Percentiles rank a stretch among this genome's conserved stretches.
Conservation (phyloP, 352 stramenopile genomes). For the Globisporangium nodosum region DNA sequence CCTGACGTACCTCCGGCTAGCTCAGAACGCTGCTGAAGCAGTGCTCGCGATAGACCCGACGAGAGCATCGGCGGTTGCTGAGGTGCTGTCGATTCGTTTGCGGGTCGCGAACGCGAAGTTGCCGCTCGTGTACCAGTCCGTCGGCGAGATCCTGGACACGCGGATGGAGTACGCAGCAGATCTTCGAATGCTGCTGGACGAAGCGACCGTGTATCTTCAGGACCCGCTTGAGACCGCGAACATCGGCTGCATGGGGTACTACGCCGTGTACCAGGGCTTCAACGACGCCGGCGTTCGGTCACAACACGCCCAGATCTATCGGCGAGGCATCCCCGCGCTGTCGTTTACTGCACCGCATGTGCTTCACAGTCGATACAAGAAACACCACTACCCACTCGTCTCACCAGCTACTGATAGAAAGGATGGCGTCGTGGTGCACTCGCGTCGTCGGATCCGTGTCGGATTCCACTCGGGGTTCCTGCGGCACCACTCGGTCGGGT, state of each 20-base stretch:
- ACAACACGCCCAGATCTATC: constrained; percentile 41
- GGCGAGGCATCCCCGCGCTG: constrained; percentile 13
- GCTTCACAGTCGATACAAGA: constrained; percentile 2
- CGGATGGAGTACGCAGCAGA: constrained; percentile 11
- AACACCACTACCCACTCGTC: constrained; percentile 3
- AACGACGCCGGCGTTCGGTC: constrained; percentile 32
- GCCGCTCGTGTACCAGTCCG: constrained; percentile 23
- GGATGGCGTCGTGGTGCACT: neutral
- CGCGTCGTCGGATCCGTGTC: constrained; percentile 17
- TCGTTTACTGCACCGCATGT: constrained; percentile 28
- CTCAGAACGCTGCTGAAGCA: neutral
- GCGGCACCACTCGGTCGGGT: constrained; percentile 48
- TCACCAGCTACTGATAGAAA: neutral
- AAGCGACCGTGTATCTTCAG: constrained; percentile 6
- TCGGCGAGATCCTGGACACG: constrained; percentile 7
- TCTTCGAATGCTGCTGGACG: constrained; percentile 9
- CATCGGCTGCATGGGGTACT: constrained; percentile 48
- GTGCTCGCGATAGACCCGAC: neutral
- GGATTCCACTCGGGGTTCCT: constrained; percentile 51
- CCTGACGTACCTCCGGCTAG: constrained; percentile 5
- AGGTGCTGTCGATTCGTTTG: constrained; percentile 11
- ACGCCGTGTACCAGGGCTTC: constrained; percentile 51
- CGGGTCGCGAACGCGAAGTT: constrained; percentile 18
- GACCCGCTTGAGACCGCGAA: constrained; percentile 20
- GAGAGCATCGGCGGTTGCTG: neutral